phyloP scores from a whole-genome alignment of 257 asterid genomes.

The Rehmannia glutinosa region DNA sequence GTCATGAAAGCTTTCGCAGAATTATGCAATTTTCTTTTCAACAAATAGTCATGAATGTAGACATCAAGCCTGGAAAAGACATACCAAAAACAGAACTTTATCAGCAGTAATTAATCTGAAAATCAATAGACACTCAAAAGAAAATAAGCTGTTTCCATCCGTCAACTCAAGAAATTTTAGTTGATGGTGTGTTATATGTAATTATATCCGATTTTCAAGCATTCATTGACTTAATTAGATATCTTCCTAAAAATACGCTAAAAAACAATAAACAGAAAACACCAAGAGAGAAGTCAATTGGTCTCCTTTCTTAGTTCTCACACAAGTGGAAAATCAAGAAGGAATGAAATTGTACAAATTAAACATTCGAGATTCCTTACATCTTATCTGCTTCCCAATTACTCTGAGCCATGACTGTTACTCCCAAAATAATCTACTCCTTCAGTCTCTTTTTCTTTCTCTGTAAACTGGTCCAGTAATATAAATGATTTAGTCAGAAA shows the following conservation, averaged over 20 bases:
- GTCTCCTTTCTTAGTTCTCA: constrained; percentile 7
- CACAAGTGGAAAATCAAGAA: background rate
- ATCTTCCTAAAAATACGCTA: background rate
- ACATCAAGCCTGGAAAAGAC: constrained; percentile 75
- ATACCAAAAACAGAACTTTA: background rate
- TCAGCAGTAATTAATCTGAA: background rate
- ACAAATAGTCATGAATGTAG: constrained; percentile 76
- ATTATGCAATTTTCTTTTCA: constrained; percentile 69
- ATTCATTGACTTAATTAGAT: background rate
- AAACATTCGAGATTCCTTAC: constrained; percentile 29
- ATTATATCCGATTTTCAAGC: background rate
- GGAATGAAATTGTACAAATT: background rate
- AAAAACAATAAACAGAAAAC: background rate
- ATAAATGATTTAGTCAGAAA: background rate
- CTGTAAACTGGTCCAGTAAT: constrained; percentile 24
- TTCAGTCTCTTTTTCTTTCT: constrained; percentile 15
- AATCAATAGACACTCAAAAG: background rate
- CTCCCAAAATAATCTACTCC: constrained; percentile 13
- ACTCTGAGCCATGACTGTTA: constrained; percentile 72
- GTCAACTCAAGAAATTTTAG: background rate
- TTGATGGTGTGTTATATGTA: too few species aligned
- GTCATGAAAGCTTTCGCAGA: constrained; percentile 90
- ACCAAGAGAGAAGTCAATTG: background rate
- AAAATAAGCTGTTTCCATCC: background rate
- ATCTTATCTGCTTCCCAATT: constrained; percentile 97